Percentiles rank a stretch among this genome's conserved stretches.
Conservation (phyloP, 2,329 filamentous ascomycete genomes). For the Gaeumannomyces tritici region DNA sequence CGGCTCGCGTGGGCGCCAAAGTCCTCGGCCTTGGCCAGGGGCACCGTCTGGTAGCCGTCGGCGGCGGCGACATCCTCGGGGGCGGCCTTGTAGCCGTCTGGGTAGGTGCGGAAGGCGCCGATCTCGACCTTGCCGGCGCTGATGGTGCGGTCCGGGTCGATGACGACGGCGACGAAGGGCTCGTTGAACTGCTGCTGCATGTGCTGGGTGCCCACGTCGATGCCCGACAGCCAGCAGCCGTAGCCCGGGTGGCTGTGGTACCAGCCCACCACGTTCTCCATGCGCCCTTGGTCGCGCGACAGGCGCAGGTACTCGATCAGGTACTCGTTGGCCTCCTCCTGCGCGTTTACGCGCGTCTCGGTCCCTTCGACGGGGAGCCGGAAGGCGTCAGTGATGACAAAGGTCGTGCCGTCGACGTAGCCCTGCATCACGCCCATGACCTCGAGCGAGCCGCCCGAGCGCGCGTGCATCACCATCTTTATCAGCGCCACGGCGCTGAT, state of each 20-base stretch:
- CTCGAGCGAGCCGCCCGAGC: slow-evolving; percentile 85
- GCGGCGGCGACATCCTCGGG: slow-evolving; percentile 14
- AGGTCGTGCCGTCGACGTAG: slow-evolving; percentile 73
- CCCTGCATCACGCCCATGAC: slow-evolving; percentile 98
- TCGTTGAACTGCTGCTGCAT: slow-evolving; percentile 80
- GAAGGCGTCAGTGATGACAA: slow-evolving; percentile 92
- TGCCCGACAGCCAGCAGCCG: slow-evolving; percentile 94
- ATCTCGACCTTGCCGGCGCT: slow-evolving; percentile 94
- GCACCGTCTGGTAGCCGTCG: slow-evolving; percentile 67
- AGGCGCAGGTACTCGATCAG: slow-evolving; percentile 77
- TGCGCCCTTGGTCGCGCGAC: slow-evolving; percentile 64
- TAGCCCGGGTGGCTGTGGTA: slow-evolving; percentile 98
- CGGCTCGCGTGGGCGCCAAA: slow-evolving; percentile 86
- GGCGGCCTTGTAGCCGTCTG: slow-evolving; percentile 59
- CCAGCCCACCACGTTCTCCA: slow-evolving; percentile 95
- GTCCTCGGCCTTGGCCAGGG: slow-evolving; percentile 87
- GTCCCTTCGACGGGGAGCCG: slow-evolving; percentile 92
- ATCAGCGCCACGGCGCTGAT: slow-evolving; percentile 89
- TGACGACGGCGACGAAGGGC: slow-evolving; percentile 90
- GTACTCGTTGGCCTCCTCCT: slow-evolving; percentile 94
- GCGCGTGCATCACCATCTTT: slow-evolving; percentile 99
- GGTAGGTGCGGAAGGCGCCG: slow-evolving; percentile 89
- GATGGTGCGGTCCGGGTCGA: slow-evolving; percentile 93
- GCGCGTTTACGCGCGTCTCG: slow-evolving; percentile 95
- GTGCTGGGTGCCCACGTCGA: slow-evolving; percentile 83